A percentile compares a stretch with the other conserved stretches of the same genome.
Conservation (phyloP, 768 basidiomycete genomes). For the Gelatoporia subvermispora region DNA sequence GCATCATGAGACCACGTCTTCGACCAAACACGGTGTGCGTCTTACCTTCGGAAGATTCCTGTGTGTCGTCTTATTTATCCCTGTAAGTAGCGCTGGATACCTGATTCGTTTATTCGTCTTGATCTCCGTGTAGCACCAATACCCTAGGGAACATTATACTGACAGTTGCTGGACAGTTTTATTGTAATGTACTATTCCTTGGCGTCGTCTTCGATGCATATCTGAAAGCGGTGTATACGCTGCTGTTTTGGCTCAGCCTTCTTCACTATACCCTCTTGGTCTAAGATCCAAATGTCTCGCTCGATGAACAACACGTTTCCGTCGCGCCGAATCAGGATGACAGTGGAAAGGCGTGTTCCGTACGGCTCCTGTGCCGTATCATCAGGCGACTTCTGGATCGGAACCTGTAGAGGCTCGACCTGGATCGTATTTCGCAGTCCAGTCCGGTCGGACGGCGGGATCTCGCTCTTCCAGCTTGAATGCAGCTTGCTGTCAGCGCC, state of each 20-base stretch:
- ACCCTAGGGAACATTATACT: too few species aligned
- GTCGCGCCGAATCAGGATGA: slow-evolving; percentile 57
- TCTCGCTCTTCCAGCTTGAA: slow-evolving; percentile 15
- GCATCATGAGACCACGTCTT: not conserved
- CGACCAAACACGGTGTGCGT: too few species aligned
- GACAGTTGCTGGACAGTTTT: too few species aligned
- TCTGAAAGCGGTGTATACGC: slow-evolving; percentile 20
- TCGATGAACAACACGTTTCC: slow-evolving; percentile 67
- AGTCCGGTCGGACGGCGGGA: slow-evolving; percentile 40
- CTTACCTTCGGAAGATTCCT: too few species aligned
- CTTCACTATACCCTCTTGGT: slow-evolving; percentile 28
- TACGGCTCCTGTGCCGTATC: slow-evolving; percentile 32
- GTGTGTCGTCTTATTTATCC: too few species aligned
- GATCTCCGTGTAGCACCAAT: too few species aligned
- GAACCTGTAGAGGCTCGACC: slow-evolving; percentile 46
- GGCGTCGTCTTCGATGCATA: slow-evolving; percentile 3
- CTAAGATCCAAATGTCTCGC: slow-evolving; percentile 59
- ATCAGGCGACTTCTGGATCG: slow-evolving; percentile 1
- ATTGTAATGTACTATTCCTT: not conserved
- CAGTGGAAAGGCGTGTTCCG: slow-evolving; percentile 71
- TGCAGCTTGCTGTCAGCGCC: not conserved
- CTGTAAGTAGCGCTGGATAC: too few species aligned
- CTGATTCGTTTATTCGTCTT: too few species aligned
- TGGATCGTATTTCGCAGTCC: slow-evolving; percentile 61
- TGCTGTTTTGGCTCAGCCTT: slow-evolving; percentile 13